Conservation (phyloP, 2,329 filamentous ascomycete species). For the Beauveria rudraprayagi region DNA sequence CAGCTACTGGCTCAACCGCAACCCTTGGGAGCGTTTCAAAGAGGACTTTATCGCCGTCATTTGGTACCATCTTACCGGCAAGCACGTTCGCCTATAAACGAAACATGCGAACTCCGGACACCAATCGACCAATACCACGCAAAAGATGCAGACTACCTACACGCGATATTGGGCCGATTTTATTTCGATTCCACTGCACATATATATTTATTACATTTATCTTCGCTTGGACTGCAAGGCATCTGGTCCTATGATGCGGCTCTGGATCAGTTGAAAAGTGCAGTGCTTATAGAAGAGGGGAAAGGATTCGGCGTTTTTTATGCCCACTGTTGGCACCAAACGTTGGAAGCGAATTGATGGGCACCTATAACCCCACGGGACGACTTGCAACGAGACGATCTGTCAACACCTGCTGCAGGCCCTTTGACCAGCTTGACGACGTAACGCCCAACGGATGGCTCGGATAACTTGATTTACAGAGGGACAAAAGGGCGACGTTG, state of each 20-base stretch:
- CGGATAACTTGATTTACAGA: background rate
- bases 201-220: slow-evolving; percentile 4
- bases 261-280: background rate
- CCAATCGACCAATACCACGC: background rate
- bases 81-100: slow-evolving; percentile 47
- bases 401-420: background rate
- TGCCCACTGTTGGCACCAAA: background rate
- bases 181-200: slow-evolving; percentile 13
- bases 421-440: background rate
- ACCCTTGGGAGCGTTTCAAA: slow-evolving; percentile 69
- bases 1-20: slow-evolving; percentile 83
- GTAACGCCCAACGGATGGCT: background rate
- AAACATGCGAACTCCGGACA: background rate
- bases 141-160: background rate
- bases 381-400: background rate
- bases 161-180: background rate
- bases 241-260: background rate
- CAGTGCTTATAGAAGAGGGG: background rate
- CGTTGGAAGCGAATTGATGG: background rate
- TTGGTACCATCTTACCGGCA: slow-evolving; percentile 57
- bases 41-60: slow-evolving; percentile 53
- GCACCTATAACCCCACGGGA: background rate
- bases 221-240: background rate
- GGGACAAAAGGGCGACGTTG: background rate
- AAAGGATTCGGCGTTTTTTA: slow-evolving; percentile 3